A percentile compares a stretch with the other conserved stretches of the same genome.
phyloP scores from a whole-genome alignment of 1,284 basidiomycete genomes.

The Marasmius sp. region DNA sequence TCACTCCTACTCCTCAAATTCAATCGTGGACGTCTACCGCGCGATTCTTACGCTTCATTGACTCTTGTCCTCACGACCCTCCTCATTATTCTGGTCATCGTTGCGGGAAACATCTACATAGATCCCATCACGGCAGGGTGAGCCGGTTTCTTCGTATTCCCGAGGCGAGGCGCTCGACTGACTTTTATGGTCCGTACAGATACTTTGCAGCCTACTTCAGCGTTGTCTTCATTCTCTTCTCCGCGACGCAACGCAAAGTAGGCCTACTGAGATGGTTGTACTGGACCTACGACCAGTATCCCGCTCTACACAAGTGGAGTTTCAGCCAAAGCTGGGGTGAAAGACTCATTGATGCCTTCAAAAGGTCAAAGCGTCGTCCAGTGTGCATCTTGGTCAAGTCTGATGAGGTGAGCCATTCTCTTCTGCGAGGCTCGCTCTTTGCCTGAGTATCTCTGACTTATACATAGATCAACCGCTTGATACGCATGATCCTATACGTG shows the following conservation, averaged over 20 bases:
- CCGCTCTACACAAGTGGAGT: conserved; percentile 39
- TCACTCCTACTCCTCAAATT: conserved; percentile 62
- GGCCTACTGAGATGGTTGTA: conserved; percentile 51
- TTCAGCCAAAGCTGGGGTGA: conserved; percentile 41
- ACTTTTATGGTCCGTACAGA: conserved; percentile 31
- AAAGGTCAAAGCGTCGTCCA: conserved; percentile 47
- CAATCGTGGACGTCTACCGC: conserved; percentile 58
- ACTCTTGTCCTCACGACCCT: conserved; percentile 40
- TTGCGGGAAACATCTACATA: conserved; percentile 61
- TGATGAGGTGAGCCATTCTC: conserved; percentile 51
- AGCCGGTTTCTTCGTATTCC: conserved; percentile 18
- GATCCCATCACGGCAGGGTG: conserved; percentile 56
- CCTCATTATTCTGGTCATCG: conserved; percentile 43
- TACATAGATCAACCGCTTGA: conserved; percentile 62
- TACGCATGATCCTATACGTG: conserved; percentile 67
- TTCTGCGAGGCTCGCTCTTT: not conserved
- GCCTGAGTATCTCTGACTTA: not conserved
- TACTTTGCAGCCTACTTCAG: conserved; percentile 63
- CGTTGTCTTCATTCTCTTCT: conserved; percentile 47
- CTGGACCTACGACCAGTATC: conserved; percentile 65
- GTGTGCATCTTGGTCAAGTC: conserved; percentile 59
- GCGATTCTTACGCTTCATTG: conserved; percentile 40
- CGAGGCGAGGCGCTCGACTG: not conserved
- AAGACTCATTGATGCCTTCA: conserved; percentile 44
- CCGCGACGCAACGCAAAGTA: conserved; percentile 50